Evolutionary conservation across 306 rosid genomes (phyloP).

Genomic region (cucumber (Cucumis sativus)): Cucumber_9930_V3 NC_026655.2:25803001-25803500

Average conservation of each 20-base stretch:
- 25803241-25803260: constrained; percentile 43
- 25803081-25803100: background rate
- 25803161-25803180: background rate
- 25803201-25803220: background rate
- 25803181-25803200: background rate
- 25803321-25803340: constrained; percentile 69
- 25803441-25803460: constrained; percentile 32
- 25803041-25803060: background rate
- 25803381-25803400: constrained; percentile 74
- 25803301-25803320: constrained; percentile 81
- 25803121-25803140: background rate
- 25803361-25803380: constrained; percentile 43
- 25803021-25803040: background rate
- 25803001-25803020: background rate
- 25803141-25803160: background rate
- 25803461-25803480: constrained; percentile 81
- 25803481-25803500: constrained; percentile 80
- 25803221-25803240: background rate
- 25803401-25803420: constrained; percentile 42
- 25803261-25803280: constrained; percentile 78
- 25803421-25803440: constrained; percentile 20
- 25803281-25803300: constrained; percentile 90
- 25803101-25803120: background rate
- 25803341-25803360: constrained; percentile 47
- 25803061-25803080: background rate